Conservation (phyloP, 441 rosid genomes). For the Syzygium malaccense region DNA sequence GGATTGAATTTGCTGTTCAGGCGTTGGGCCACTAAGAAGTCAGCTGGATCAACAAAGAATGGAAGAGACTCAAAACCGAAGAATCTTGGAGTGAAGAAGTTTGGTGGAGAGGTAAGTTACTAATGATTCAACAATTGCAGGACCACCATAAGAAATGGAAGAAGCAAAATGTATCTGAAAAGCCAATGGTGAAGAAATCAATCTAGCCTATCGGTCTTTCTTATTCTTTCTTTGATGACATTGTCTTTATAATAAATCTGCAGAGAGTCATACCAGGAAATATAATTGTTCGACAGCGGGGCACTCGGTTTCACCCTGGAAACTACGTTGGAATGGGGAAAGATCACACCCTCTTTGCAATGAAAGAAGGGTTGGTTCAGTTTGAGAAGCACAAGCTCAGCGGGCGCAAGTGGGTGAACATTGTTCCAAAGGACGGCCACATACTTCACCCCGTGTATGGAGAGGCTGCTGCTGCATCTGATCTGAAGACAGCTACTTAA, state of each 20-base stretch:
- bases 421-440: slow-evolving; percentile 31
- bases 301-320: slow-evolving; percentile 56
- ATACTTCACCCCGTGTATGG: background rate
- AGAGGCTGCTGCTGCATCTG: background rate
- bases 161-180: background rate
- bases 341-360: slow-evolving; percentile 77
- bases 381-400: slow-evolving; percentile 14
- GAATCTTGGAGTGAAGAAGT: slow-evolving; percentile 84
- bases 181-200: background rate
- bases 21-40: slow-evolving; percentile 86
- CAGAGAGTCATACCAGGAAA: slow-evolving; percentile 17
- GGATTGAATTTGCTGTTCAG: slow-evolving; percentile 61
- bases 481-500: background rate
- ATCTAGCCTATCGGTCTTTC: background rate
- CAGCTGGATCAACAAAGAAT: slow-evolving; percentile 84
- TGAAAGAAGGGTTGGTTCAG: slow-evolving; percentile 65
- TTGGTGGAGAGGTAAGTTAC: slow-evolving; percentile 72
- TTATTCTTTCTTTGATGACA: background rate
- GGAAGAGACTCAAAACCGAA: slow-evolving; percentile 91
- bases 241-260: background rate
- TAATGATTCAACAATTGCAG: background rate
- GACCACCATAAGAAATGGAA: background rate
- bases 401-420: slow-evolving; percentile 63
- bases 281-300: slow-evolving; percentile 13
- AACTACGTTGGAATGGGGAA: slow-evolving; percentile 79